Base-by-base conservation (phyloP, 495 filamentous ascomycete species). In the Trichoderma erinaceum region DNA sequence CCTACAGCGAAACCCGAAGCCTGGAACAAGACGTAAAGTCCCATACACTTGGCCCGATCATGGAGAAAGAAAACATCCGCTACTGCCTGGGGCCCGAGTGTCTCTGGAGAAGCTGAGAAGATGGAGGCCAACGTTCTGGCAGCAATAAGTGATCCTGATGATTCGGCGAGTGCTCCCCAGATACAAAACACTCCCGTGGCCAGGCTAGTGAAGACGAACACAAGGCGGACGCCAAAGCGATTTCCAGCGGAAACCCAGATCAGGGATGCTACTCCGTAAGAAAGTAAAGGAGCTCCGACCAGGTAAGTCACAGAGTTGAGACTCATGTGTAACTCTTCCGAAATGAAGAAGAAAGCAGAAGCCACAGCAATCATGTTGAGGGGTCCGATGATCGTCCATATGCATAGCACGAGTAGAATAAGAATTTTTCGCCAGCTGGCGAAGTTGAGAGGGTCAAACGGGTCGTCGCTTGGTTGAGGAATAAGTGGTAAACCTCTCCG, bases 371-470 rank as follows among this genome's bases (percentile, higher is more conserved):
- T 50, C 46, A 50, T 50, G 46, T 50, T 50, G 15, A 50, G 46
- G 18, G 46, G 46, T 50, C 46, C 46, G n/a, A 50, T n/a, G 10
- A 50, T 50, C 12, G 46, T 50, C 46, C 46, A 50, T 4, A 50
- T 18, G 46, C 46, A 50, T 18, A 50, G 5, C 6, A 50, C 46
- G 4, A 50, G 18, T n/a, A 50, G 46, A n/a, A 50, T 50, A n/a
- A 50, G 46, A n/a, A 50, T 13, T 18, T 50, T 50, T 16, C 46
- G 10, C 46, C 46, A 50, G 46, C 46, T 50, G 46, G 46, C 46
- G 18, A 50, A 50, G 46, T 50, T 50, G 46, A 50, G 46, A 50
- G 46, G 46, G 18, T 50, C 46, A 50, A 50, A 50, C 46, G 46
- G 46, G 18, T 50, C 46, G n/a, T 50, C 46, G 46, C 46, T 50